Evolutionary conservation across 192 early-diverging fungal genomes (phyloP), one percentile per base, ranked within the genome.

Genomic region (Podila minutissima): DNA sequence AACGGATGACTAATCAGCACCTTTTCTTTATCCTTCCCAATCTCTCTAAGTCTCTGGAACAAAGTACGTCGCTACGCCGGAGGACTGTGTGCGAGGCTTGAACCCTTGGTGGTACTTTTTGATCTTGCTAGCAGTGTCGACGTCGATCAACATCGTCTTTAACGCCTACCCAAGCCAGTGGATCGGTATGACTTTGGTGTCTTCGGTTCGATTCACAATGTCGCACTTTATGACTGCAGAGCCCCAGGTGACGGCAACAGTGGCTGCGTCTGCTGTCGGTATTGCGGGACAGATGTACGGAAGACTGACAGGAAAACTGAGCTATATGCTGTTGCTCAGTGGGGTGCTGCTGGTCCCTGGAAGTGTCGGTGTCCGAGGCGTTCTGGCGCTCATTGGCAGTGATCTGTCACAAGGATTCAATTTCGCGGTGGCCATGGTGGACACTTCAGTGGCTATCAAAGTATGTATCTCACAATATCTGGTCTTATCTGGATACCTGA

Each of bases 291-390:
- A 97, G 74, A 72, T 94, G 33, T 91, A 95, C 76, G 91, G 92
- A 6, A 85, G 91, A 6, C 66, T 97, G 22, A 91, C 91, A 26
- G 87, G 91, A 64, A 84, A 89, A 35, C 88, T 93, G 9, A 94
- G 93, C 9, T 90, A 97, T 78, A 93, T 91, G 35, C 93, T 93
- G 12, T 89, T 96, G 46, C 81, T 97, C 33, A 90, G 91, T 59
- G 95, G 95, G 26, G 92, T 97, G 8, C 79, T 94, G 55, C 81
- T 96, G 72, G 95, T 95, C 0, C 96, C 95, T 11, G 95, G 95
- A 55, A 90, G 88, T 74, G 77, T 95, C n/a, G 93, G 94, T 41
- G 75, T 78, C 17, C 31, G 69, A 26, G 59, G 69, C 57, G 89
- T 96, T 20, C 79, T 94, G 57, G 86, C 89, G 0, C 90, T 94